These are phyloP conservation scores for Sarocladium kiliense DNA, from an alignment of 2,329 filamentous ascomycete species.

Conservation along the genomic window DNA sequence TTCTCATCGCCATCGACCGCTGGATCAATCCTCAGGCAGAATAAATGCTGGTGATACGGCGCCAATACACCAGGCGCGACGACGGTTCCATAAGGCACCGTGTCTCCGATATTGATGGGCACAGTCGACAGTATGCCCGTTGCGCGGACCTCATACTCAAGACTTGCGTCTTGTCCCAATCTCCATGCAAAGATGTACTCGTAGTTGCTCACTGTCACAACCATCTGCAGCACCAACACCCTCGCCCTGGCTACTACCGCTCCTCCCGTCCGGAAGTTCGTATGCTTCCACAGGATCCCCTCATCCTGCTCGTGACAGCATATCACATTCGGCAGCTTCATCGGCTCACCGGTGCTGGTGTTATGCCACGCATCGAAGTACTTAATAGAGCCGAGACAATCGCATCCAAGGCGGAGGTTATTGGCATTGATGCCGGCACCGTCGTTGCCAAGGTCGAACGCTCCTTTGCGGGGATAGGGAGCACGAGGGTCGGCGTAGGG, in stretches of 20 bases:
- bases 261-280: constrained; percentile 52
- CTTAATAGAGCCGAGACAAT: constrained; percentile 58
- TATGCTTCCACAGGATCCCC: constrained; percentile 59
- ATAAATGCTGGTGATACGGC: constrained; percentile 65
- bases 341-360: constrained; percentile 23
- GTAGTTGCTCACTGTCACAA: constrained; percentile 60
- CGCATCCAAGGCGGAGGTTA: constrained; percentile 59
- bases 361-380: constrained; percentile 30
- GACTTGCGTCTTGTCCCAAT: constrained; percentile 47
- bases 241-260: constrained; percentile 51
- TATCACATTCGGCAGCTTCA: constrained; percentile 28
- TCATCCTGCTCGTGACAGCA: constrained; percentile 32
- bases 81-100: constrained; percentile 51
- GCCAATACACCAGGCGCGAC: constrained; percentile 58
- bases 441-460: constrained; percentile 64
- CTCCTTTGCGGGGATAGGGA: constrained; percentile 60
- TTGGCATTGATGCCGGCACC: constrained; percentile 61
- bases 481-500: constrained; percentile 59
- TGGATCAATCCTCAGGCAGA: constrained; percentile 60
- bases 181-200: constrained; percentile 40
- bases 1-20: constrained; percentile 56
- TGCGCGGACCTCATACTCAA: constrained; percentile 28
- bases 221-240: constrained; percentile 54
- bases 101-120: constrained; percentile 46
- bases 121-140: constrained; percentile 38